Percentiles rank a stretch among this genome's conserved stretches.
These are phyloP conservation scores for Barbarea vulgaris DNA, from an alignment of 345 rosid species.

Conservation along the genomic window DNA sequence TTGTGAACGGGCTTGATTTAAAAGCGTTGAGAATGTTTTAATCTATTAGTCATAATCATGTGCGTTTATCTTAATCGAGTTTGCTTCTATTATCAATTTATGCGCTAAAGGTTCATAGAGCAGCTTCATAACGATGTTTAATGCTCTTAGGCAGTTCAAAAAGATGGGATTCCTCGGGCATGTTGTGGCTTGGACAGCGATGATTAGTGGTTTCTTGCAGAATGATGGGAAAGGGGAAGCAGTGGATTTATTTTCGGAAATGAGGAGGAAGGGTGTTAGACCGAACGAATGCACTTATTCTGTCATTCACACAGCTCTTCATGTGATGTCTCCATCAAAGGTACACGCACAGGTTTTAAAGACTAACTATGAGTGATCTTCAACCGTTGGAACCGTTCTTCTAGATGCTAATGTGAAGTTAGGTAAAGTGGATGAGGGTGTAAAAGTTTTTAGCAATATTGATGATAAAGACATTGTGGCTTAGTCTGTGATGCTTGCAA, in stretches of 20 bases:
- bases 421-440: constrained; percentile 61
- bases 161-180: constrained; percentile 45
- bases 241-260: constrained; percentile 51
- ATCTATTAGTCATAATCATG: constrained; percentile 54
- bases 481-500: constrained; percentile 89
- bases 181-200: constrained; percentile 85
- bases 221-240: constrained; percentile 59
- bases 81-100: constrained; percentile 60
- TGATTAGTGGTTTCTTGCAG: constrained; percentile 76
- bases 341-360: constrained; percentile 77
- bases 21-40: constrained; percentile 65
- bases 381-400: constrained; percentile 81
- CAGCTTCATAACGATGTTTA: constrained; percentile 74
- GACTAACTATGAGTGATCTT: constrained; percentile 54
- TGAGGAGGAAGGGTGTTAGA: constrained; percentile 63
- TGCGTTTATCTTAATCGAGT: constrained; percentile 55
- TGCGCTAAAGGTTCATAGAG: constrained; percentile 62
- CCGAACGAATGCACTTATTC: constrained; percentile 85
- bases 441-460: constrained; percentile 55
- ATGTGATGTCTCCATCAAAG: constrained; percentile 55
- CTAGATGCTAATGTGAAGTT: constrained; percentile 74
- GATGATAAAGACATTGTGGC: constrained; percentile 78
- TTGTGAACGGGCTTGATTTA: constrained; percentile 54
- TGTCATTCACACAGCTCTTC: constrained; percentile 67
- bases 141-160: constrained; percentile 59